A percentile compares a stretch with the other conserved stretches of the same genome.
Conservation (phyloP, 2,329 filamentous ascomycete genomes). For the Sporothrix protearum region DNA sequence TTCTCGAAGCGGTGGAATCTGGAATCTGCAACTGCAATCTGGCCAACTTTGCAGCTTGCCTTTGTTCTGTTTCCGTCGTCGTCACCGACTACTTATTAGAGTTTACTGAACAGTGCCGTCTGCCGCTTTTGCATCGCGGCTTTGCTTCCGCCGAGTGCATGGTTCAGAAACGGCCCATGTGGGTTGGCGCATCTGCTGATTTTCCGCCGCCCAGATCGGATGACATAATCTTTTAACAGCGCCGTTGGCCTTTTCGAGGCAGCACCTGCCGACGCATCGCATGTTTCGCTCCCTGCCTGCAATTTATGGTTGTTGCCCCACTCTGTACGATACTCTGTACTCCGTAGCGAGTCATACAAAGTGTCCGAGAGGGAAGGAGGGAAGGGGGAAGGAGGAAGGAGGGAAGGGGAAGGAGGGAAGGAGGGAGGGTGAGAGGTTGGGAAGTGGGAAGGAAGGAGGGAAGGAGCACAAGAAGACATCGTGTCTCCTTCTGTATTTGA, state of each 20-base stretch:
- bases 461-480: slow-evolving; percentile 6
- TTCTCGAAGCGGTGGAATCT: slow-evolving; percentile 13
- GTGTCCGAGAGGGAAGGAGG: not conserved
- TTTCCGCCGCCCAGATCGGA: slow-evolving; percentile 1
- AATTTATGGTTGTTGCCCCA: slow-evolving; percentile 1
- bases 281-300: slow-evolving; percentile 12
- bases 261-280: slow-evolving; percentile 7
- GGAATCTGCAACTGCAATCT: slow-evolving; percentile 1
- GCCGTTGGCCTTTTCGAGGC: not conserved
- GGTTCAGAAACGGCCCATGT: not conserved
- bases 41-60: not conserved
- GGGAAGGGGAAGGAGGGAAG: not conserved
- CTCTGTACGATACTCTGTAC: not conserved
- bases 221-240: not conserved
- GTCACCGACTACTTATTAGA: no score
- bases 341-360: slow-evolving; percentile 11
- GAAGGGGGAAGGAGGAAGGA: not conserved
- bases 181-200: slow-evolving; percentile 15
- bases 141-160: not conserved
- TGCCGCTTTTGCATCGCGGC: not conserved
- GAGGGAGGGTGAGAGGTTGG: not conserved
- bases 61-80: not conserved
- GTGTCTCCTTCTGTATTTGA: slow-evolving; percentile 10
- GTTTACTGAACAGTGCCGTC: not conserved
- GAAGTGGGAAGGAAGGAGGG: not conserved